Conservation (phyloP, 805 yeast genomes). For the Priceomyces castillae region DNA sequence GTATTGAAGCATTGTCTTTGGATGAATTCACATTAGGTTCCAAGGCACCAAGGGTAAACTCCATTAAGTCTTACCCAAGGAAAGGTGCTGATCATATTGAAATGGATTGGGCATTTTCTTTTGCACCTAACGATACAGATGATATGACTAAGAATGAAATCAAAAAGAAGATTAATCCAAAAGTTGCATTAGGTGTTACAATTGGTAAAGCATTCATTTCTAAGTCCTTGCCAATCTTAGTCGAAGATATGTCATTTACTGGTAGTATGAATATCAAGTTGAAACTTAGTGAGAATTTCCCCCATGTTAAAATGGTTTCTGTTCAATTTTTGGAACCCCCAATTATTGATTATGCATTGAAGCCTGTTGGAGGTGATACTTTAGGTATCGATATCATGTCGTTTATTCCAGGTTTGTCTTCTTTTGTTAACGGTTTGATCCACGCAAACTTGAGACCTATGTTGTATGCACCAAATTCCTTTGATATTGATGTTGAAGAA, state of each 20-base stretch:
- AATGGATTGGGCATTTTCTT: slow-evolving; percentile 82
- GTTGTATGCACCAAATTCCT: slow-evolving; percentile 78
- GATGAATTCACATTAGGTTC: slow-evolving; percentile 81
- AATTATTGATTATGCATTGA: slow-evolving; percentile 70
- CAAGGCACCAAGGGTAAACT: slow-evolving; percentile 72
- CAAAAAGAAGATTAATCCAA: slow-evolving; percentile 69
- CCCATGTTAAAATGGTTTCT: slow-evolving; percentile 73
- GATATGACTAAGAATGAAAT: slow-evolving; percentile 79
- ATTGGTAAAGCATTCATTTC: slow-evolving; percentile 80
- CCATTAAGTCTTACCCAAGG: slow-evolving; percentile 70
- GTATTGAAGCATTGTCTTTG: slow-evolving; percentile 69
- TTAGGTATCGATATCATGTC: slow-evolving; percentile 84
- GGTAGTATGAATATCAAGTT: slow-evolving; percentile 67
- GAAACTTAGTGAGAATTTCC: slow-evolving; percentile 62
- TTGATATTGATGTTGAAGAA: slow-evolving; percentile 73
- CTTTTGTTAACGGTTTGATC: slow-evolving; percentile 66
- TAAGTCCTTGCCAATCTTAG: slow-evolving; percentile 71
- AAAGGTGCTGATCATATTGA: slow-evolving; percentile 65
- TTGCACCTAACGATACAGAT: slow-evolving; percentile 78
- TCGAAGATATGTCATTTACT: slow-evolving; percentile 73
- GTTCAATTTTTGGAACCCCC: slow-evolving; percentile 77
- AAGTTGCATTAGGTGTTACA: slow-evolving; percentile 76
- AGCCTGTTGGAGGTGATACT: slow-evolving; percentile 89
- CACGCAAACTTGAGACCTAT: slow-evolving; percentile 72
- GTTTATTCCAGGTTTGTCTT: slow-evolving; percentile 73